These are phyloP conservation scores for Rubroboletus satanas DNA, from an alignment of 768 basidiomycete genomes.

Conservation along the genomic window DNA sequence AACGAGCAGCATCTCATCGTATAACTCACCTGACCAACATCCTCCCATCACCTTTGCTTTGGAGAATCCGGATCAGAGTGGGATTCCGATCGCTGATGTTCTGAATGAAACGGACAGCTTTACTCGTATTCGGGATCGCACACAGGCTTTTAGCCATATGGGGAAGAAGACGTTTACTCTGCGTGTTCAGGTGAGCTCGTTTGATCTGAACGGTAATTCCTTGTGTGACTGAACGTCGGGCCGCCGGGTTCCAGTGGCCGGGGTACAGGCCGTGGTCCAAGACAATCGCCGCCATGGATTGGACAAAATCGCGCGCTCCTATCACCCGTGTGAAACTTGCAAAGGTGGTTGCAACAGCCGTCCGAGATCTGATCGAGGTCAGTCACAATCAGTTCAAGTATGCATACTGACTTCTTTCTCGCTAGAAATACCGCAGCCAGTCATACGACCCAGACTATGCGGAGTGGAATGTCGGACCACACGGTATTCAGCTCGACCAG, in stretches of 20 bases:
- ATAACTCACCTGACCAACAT: conserved; percentile 34
- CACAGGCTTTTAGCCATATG: conserved; percentile 54
- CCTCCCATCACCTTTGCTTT: conserved; percentile 57
- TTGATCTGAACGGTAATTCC: neutral
- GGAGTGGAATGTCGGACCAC: conserved; percentile 23
- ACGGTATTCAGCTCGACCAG: conserved; percentile 24
- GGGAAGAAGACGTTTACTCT: conserved; percentile 75
- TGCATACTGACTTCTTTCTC: conserved; percentile 7
- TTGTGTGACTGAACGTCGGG: neutral
- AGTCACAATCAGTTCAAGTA: neutral
- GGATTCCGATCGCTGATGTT: conserved; percentile 60
- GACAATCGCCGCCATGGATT: conserved; percentile 75
- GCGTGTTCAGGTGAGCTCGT: conserved; percentile 56
- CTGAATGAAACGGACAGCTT: conserved; percentile 47
- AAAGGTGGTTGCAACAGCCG: conserved; percentile 68
- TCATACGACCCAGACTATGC: conserved; percentile 7
- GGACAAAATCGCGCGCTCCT: conserved; percentile 67
- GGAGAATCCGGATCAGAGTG: conserved; percentile 49
- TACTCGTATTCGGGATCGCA: conserved; percentile 48
- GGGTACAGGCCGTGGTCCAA: conserved; percentile 71
- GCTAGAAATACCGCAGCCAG: conserved; percentile 14
- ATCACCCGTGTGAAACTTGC: conserved; percentile 71
- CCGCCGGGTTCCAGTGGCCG: conserved; percentile 56
- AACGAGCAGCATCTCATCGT: conserved; percentile 9
- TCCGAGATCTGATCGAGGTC: conserved; percentile 63